Evolutionary conservation across 2,329 filamentous ascomycete species (phyloP), one percentile per base, ranked within the genome.

Genomic region (Cladosporium sp.): DNA sequence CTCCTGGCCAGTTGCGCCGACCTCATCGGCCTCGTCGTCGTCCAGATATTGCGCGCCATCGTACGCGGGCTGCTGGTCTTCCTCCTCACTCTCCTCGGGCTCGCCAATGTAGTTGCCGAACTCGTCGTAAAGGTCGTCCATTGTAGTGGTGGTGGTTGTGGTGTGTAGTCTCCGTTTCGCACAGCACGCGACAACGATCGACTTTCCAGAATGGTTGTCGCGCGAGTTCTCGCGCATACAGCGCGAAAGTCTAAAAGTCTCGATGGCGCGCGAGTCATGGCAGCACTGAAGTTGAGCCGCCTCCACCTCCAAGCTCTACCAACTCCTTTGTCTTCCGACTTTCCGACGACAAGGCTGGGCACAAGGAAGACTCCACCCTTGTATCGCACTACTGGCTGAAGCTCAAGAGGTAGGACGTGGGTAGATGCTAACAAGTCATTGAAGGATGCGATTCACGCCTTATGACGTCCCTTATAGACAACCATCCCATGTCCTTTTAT

Each of bases 81-180:
- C 94, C 75, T 91, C 90, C 76, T 97, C 93, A 65, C 92, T 95
- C 78, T 90, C 90, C 77, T 89, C 90, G 74, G 92, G 92, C 80
- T 97, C 95, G 76, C 95, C 95, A 77, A 98, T 97, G 81, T 95
- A 98, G 83, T 98, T 98, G 76, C 94, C 94, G 82, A 98, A 98
- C 92, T 98, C 94, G 82, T 98, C 94, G 79, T 98, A 97, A 73
- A 97, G 88, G 80, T 97, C 93, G 83, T 97, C 93, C 93, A 97
- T 95, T 73, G 73, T 81, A 76, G 69, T 68, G 67, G 34, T 28
- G 1, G 23, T 58, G 13, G 2, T 16, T 46, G 39, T 46, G 8
- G 5, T 4, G 39, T 46, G n/a, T 46, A 14, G 25, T 58, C n/a
- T 26, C 14, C 32, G 32, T 39, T 46, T 58, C 56, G 34, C 56